Percentiles rank a stretch among this genome's conserved stretches.
These are phyloP conservation scores for Nicotiana sylvestris DNA, from an alignment of 257 asterid species.

Conservation along the genomic window DNA sequence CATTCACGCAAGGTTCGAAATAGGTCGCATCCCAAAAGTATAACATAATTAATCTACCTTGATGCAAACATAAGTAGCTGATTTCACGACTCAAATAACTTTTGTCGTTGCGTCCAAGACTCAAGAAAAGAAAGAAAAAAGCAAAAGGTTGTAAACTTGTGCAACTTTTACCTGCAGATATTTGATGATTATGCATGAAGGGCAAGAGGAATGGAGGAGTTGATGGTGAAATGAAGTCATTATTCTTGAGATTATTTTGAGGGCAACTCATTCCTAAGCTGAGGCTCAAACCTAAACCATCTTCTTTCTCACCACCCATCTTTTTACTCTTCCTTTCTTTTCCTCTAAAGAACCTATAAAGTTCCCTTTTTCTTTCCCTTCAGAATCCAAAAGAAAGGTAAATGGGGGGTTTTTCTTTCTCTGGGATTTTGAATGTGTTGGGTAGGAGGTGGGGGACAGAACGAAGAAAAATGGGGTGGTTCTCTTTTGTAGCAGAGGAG, in stretches of 20 bases:
- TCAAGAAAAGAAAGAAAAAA: not conserved
- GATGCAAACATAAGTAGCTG: too few relatives aligned
- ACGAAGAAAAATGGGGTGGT: constrained; percentile 64
- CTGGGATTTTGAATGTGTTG: not conserved
- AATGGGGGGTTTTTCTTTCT: not conserved
- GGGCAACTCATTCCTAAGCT: constrained; percentile 39
- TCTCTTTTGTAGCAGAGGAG: constrained; percentile 46
- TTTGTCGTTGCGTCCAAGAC: not conserved
- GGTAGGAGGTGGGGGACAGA: constrained; percentile 48
- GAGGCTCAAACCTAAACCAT: constrained; percentile 62
- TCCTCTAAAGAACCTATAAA: not conserved
- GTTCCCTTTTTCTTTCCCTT: constrained; percentile 1
- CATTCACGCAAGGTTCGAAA: too few relatives aligned
- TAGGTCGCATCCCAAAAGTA: too few relatives aligned
- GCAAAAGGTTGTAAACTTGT: not conserved
- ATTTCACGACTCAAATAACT: too few relatives aligned
- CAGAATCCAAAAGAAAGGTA: not conserved
- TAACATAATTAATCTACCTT: too few relatives aligned
- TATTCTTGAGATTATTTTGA: constrained; percentile 4
- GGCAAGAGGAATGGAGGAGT: constrained; percentile 43
- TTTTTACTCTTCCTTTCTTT: not conserved
- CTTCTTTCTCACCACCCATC: constrained; percentile 53
- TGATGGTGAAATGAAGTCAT: not conserved
- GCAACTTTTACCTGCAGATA: constrained; percentile 35
- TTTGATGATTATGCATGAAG: constrained; percentile 29